Conservation (phyloP, 1,139 yeast genomes). For the Pneumocystis wakefieldiae region DNA sequence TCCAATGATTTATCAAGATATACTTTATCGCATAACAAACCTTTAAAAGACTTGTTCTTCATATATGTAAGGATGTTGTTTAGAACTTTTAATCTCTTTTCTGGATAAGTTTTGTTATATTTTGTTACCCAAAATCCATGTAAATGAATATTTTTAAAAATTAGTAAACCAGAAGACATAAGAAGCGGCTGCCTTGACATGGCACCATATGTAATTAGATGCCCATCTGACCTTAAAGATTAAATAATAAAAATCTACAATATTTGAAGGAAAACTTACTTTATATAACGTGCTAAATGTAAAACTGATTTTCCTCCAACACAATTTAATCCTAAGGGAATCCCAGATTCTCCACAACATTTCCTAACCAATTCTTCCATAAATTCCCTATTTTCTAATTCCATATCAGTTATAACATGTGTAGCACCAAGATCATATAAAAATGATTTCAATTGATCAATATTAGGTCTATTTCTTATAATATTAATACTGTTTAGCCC, state of each 20-base stretch:
- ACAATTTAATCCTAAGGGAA: conserved; percentile 74
- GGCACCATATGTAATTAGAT: conserved; percentile 87
- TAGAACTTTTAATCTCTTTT: conserved; percentile 46
- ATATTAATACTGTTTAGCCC: conserved; percentile 77
- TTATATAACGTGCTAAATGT: conserved; percentile 66
- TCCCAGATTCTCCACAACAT: conserved; percentile 22
- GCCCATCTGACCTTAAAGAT: conserved; percentile 27
- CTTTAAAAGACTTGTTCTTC: neutral
- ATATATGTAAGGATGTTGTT: conserved; percentile 28
- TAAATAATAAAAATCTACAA: conserved; percentile 19
- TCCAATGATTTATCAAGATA: neutral
- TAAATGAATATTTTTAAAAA: conserved; percentile 73
- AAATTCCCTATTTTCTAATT: conserved; percentile 54
- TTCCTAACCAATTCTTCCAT: conserved; percentile 45
- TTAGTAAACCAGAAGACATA: conserved; percentile 73
- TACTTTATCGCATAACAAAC: neutral
- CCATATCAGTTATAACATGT: conserved; percentile 76
- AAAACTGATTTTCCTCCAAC: conserved; percentile 83
- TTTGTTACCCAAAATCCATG: conserved; percentile 91
- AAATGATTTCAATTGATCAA: conserved; percentile 46
- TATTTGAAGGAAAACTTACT: conserved; percentile 17
- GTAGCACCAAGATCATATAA: conserved; percentile 63
- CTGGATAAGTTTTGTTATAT: conserved; percentile 50
- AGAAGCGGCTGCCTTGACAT: conserved; percentile 93
- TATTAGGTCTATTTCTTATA: conserved; percentile 67